Evolutionary conservation across 2,329 filamentous ascomycete species (phyloP).

Genomic region (Penicillium brasilianum): DNA sequence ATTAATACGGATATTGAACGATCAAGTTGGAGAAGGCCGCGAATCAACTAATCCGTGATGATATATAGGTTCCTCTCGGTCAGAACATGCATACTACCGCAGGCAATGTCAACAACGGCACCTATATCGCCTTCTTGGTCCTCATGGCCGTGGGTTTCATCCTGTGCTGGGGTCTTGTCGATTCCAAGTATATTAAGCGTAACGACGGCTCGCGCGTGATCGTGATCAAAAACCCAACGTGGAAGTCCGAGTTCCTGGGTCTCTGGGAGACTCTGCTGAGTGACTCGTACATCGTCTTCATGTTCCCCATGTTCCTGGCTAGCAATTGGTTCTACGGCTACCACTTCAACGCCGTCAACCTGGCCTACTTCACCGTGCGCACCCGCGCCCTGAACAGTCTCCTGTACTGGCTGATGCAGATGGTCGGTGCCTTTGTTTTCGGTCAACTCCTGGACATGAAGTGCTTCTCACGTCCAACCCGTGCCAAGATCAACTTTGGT

Average conservation of each 20-base stretch:
- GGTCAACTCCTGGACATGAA: conserved; percentile 72
- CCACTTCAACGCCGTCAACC: conserved; percentile 76
- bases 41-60: neutral
- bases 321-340: conserved; percentile 83
- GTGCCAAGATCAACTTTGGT: conserved; percentile 68
- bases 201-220: conserved; percentile 80
- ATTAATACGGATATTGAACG: no score
- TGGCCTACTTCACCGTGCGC: conserved; percentile 72
- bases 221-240: conserved; percentile 88
- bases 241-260: conserved; percentile 77
- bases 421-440: conserved; percentile 74
- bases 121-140: conserved; percentile 88
- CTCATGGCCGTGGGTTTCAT: conserved; percentile 75
- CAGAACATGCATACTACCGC: conserved; percentile 51
- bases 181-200: conserved; percentile 74
- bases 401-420: conserved; percentile 81
- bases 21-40: no score
- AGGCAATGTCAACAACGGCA: conserved; percentile 65
- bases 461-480: conserved; percentile 64
- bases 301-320: conserved; percentile 82
- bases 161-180: conserved; percentile 71
- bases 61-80: conserved; percentile 49
- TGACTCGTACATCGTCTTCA: conserved; percentile 73
- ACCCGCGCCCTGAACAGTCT: conserved; percentile 77
- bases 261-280: conserved; percentile 72